Evolutionary conservation across 2,329 filamentous ascomycete species (phyloP).

Genomic region (Microcera coccophila): DNA sequence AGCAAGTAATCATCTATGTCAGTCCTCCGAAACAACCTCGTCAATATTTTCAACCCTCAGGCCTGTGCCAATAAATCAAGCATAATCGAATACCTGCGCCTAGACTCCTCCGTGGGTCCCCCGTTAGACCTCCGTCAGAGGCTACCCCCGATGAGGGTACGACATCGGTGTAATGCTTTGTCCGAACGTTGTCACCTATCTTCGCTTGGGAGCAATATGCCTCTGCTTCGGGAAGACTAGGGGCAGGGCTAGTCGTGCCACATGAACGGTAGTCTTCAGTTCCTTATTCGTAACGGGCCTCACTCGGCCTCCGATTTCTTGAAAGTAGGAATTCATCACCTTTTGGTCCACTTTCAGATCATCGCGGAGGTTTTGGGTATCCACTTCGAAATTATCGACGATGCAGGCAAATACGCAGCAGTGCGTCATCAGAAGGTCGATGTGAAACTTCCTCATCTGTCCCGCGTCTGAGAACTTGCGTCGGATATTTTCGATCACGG

Average conservation of each 20-base stretch:
- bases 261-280: conserved; percentile 49
- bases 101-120: too few species aligned
- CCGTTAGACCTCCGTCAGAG: too few species aligned
- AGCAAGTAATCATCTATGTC: too few species aligned
- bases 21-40: too few species aligned
- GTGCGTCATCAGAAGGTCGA: conserved; percentile 69
- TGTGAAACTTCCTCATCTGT: conserved; percentile 66
- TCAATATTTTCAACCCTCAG: too few species aligned
- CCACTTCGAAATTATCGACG: conserved; percentile 69
- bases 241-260: conserved; percentile 73
- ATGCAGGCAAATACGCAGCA: conserved; percentile 68
- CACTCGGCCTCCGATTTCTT: conserved; percentile 69
- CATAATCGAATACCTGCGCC: too few species aligned
- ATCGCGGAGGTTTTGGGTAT: conserved; percentile 64
- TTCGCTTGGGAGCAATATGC: conserved; percentile 29
- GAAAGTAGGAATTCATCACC: conserved; percentile 67
- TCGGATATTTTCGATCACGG: conserved; percentile 62
- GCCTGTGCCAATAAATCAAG: too few species aligned
- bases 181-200: too few species aligned
- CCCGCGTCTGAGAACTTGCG: conserved; percentile 64
- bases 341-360: conserved; percentile 70
- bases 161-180: too few species aligned
- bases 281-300: conserved; percentile 58
- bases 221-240: conserved; percentile 72
- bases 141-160: too few species aligned